A percentile compares a stretch with the other conserved stretches of the same genome.
These are phyloP conservation scores for Penicillium sp. DNA, from an alignment of 2,329 filamentous ascomycete species.

Conservation along the genomic window DNA sequence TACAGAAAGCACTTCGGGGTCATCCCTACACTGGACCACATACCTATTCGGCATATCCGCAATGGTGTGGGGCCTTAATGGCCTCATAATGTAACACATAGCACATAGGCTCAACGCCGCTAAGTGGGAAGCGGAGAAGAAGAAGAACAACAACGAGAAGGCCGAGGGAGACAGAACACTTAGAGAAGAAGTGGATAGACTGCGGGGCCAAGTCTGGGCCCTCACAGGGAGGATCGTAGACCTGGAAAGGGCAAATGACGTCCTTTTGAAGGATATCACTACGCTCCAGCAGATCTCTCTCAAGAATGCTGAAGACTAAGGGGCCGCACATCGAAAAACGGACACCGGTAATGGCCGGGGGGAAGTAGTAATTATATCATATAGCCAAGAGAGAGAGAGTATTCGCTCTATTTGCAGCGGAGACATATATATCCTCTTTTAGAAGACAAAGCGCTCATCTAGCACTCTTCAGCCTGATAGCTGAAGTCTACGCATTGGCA, in stretches of 20 bases:
- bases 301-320: fast-evolving
- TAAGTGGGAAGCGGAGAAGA: not conserved
- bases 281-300: no score
- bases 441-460: no score
- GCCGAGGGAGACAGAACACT: fast-evolving
- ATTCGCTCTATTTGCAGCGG: not conserved
- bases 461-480: no score
- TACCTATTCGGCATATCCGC: not conserved
- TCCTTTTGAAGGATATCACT: fast-evolving
- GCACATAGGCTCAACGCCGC: not conserved
- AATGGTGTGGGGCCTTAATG: not conserved
- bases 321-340: fast-evolving
- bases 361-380: not conserved
- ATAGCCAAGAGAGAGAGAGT: not conserved
- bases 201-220: not conserved
- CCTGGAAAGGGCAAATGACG: not conserved
- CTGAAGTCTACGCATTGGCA: no score
- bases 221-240: not conserved
- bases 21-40: not conserved
- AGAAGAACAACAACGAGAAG: not conserved
- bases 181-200: not conserved
- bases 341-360: fast-evolving
- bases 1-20: not conserved
- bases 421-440: not conserved
- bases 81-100: not conserved